Percentiles rank a stretch among this genome's conserved stretches.
These are phyloP conservation scores for Kwoniella heveanensis DNA, from an alignment of 768 basidiomycete species.

Conservation along the genomic window DNA sequence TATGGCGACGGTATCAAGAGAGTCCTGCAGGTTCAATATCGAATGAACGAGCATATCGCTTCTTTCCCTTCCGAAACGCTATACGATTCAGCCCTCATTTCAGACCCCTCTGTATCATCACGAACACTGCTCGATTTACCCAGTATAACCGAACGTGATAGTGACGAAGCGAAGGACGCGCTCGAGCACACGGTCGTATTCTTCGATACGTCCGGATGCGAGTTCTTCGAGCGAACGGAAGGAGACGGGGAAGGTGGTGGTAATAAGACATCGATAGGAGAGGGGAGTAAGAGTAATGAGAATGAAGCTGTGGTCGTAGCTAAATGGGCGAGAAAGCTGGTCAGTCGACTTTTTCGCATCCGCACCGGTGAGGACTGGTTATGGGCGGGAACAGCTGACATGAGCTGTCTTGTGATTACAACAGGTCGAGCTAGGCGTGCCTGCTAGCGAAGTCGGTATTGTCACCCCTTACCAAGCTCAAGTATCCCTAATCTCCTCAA, in stretches of 20 bases:
- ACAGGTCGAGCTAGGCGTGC: slow-evolving; percentile 67
- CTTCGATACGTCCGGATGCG: slow-evolving; percentile 91
- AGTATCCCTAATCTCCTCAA: slow-evolving; percentile 76
- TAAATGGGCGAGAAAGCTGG: slow-evolving; percentile 78
- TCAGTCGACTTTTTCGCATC: slow-evolving; percentile 56
- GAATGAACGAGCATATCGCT: slow-evolving; percentile 84
- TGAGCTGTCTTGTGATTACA: background rate
- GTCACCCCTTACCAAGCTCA: slow-evolving; percentile 97
- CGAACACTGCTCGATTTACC: slow-evolving; percentile 75
- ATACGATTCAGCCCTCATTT: slow-evolving; percentile 70
- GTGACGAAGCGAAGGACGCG: slow-evolving; percentile 70
- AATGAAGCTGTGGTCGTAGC: slow-evolving; percentile 88
- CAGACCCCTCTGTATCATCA: slow-evolving; percentile 69
- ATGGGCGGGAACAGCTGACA: background rate
- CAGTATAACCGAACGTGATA: slow-evolving; percentile 58
- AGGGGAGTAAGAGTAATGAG: slow-evolving; percentile 89
- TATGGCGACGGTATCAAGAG: slow-evolving; percentile 80
- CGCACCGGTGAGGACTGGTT: background rate
- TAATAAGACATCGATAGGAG: slow-evolving; percentile 61
- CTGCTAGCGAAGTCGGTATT: slow-evolving; percentile 75
- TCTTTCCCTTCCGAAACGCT: slow-evolving; percentile 80
- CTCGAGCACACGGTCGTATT: slow-evolving; percentile 81
- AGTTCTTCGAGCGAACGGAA: slow-evolving; percentile 76
- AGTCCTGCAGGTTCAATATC: slow-evolving; percentile 86
- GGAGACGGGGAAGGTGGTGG: slow-evolving; percentile 63